Evolutionary conservation across 2,329 filamentous ascomycete species (phyloP).

Genomic region (Talaromyces sp.): DNA sequence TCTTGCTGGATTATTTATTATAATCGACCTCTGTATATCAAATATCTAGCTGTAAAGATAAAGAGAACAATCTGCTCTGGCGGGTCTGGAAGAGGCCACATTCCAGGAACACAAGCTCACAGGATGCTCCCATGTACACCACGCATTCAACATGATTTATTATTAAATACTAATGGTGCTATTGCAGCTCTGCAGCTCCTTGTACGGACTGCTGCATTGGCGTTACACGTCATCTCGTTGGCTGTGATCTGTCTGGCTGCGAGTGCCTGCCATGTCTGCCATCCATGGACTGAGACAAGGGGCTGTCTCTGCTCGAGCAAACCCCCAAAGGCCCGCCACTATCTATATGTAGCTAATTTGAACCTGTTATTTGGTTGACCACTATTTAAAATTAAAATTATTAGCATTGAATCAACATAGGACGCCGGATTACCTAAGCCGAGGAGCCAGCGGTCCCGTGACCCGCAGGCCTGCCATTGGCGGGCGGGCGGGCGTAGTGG

Average conservation of each 20-base stretch:
- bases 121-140: background rate
- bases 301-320: background rate
- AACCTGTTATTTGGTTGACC: too few species aligned
- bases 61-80: too few species aligned
- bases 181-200: background rate
- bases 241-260: background rate
- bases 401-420: too few species aligned
- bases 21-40: too few species aligned
- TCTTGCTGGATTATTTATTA: too few species aligned
- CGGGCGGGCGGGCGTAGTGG: background rate
- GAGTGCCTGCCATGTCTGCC: background rate
- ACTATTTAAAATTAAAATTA: too few species aligned
- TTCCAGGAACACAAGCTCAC: background rate
- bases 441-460: background rate
- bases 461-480: background rate
- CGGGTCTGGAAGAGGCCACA: background rate
- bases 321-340: background rate
- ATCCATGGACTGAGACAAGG: background rate
- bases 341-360: too few species aligned
- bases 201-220: conserved; percentile 1
- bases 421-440: background rate
- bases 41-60: background rate
- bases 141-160: background rate
- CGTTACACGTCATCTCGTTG: background rate
- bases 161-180: background rate